Base-by-base conservation (phyloP, 768 basidiomycete genomes). In the Strobilomyces dryophilus region DNA sequence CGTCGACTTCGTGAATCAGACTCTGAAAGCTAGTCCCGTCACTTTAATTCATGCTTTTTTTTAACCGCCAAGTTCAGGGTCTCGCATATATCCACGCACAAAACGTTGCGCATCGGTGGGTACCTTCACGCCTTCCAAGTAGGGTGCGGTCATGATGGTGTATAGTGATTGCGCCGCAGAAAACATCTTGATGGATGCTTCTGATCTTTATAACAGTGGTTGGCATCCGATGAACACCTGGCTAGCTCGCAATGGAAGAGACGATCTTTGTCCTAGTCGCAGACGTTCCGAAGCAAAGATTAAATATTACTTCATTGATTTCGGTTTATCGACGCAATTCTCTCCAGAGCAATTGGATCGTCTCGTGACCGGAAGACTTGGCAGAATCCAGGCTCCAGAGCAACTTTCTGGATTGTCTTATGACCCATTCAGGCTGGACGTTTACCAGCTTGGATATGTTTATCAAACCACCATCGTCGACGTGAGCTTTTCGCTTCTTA, bases 281-380 rank as follows among this genome's bases (percentile, higher is more conserved):
- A 68, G 59, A 0, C 68, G 70, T 2, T 71, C 67, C 0, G 45
- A 56, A 8, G 58, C 42, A 2, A 63, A 71, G 2, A 58, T 61
- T 0, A 66, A 49, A n/a, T 75, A 74, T 46, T 69, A 65, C 36
- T 54, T 71, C 18, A 71, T 72, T 24, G 72, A 73, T 51, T 73
- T 76, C 34, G 71, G 71, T 0, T 24, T 73, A 12, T 72, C 74
- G 0, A 54, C 58, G 0, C 51, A 52, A 5, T 74, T 66, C 27
- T 34, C 29, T 7, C 65, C 71, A 0, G 47, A 3, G 0, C 24
- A 54, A 21, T 4, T 4, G 0, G 39, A 55, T 3, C 49, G 41
- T 1, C 37, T 55, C 0, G 59, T 62, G 1, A 45, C 57, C 4
- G 40, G 51, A 1, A 4, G 32, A 1, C 46, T 59, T 0, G 57